A percentile compares a stretch with the other conserved stretches of the same genome.
Conservation (phyloP, 345 rosid genomes). For the Barbarea vulgaris region DNA sequence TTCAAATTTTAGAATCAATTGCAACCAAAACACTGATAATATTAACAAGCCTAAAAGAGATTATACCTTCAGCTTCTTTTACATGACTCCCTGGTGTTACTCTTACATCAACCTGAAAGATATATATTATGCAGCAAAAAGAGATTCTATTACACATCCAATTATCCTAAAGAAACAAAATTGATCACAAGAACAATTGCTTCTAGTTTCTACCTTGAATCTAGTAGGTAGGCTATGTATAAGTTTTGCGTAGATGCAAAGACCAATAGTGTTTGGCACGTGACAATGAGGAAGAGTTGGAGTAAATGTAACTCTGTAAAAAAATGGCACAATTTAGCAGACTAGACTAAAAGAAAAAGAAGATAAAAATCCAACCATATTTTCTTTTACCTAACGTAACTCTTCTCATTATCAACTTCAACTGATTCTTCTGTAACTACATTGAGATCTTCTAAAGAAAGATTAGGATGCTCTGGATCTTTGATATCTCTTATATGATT, state of each 20-base stretch:
- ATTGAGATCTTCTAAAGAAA: slow-evolving; percentile 75
- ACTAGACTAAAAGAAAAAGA: not conserved
- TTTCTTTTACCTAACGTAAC: slow-evolving; percentile 56
- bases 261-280: slow-evolving; percentile 78
- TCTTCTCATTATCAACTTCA: slow-evolving; percentile 60
- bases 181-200: not conserved
- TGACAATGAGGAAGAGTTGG: slow-evolving; percentile 90
- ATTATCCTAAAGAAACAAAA: slow-evolving; percentile 6
- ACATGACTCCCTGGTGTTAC: slow-evolving; percentile 92
- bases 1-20: not conserved
- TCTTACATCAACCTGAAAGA: slow-evolving; percentile 50
- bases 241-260: slow-evolving; percentile 80
- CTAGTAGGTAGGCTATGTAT: slow-evolving; percentile 80
- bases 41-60: not conserved
- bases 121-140: too few species aligned
- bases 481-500: slow-evolving; percentile 85
- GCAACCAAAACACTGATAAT: not conserved
- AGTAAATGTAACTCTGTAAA: slow-evolving; percentile 71
- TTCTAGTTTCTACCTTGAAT: slow-evolving; percentile 63
- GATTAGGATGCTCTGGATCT: slow-evolving; percentile 83
- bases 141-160: not conserved
- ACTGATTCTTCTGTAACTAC: slow-evolving; percentile 72
- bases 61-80: slow-evolving; percentile 55
- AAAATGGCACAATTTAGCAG: not conserved
- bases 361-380: not conserved